A percentile compares a stretch with the other conserved stretches of the same genome.
Conservation (phyloP, 768 basidiomycete genomes). For the Albatrellus ellisii region DNA sequence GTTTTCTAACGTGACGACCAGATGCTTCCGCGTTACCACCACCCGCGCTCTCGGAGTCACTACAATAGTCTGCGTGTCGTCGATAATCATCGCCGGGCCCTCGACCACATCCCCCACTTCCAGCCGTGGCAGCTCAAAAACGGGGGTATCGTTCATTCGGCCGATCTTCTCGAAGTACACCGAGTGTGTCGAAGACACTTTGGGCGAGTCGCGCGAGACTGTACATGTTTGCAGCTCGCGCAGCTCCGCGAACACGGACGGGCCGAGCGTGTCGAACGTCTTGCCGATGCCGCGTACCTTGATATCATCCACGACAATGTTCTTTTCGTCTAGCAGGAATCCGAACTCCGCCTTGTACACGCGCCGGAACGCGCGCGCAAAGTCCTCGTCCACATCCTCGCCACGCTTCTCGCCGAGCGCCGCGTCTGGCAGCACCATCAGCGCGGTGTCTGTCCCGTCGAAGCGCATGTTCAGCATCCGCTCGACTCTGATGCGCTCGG, state of each 20-base stretch:
- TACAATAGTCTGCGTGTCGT: constrained; percentile 91
- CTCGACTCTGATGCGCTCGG: constrained; percentile 57
- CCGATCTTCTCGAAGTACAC: constrained; percentile 80
- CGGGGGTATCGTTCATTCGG: constrained; percentile 65
- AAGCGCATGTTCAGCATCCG: constrained; percentile 88
- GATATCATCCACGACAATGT: constrained; percentile 82
- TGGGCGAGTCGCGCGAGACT: constrained; percentile 24
- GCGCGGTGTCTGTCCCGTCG: constrained; percentile 83
- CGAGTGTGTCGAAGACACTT: constrained; percentile 41
- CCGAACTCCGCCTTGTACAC: constrained; percentile 84
- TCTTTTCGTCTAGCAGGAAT: constrained; percentile 77
- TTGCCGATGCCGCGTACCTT: constrained; percentile 88
- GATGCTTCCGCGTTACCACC: constrained; percentile 53
- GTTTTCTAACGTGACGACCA: constrained; percentile 35
- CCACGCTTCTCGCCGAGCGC: constrained; percentile 21
- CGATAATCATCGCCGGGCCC: constrained; percentile 91
- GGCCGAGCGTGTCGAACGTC: constrained; percentile 71
- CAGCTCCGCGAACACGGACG: constrained; percentile 69
- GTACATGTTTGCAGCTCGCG: constrained; percentile 31
- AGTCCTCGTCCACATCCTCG: constrained; percentile 49
- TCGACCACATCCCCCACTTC: constrained; percentile 55
- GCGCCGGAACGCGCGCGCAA: constrained; percentile 65
- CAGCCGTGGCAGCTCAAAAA: constrained; percentile 58
- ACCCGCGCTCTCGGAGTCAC: constrained; percentile 63
- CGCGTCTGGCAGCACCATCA: constrained; percentile 64